phyloP scores from a whole-genome alignment of 305 asterid genomes.

The Plantago lanceolata region DNA sequence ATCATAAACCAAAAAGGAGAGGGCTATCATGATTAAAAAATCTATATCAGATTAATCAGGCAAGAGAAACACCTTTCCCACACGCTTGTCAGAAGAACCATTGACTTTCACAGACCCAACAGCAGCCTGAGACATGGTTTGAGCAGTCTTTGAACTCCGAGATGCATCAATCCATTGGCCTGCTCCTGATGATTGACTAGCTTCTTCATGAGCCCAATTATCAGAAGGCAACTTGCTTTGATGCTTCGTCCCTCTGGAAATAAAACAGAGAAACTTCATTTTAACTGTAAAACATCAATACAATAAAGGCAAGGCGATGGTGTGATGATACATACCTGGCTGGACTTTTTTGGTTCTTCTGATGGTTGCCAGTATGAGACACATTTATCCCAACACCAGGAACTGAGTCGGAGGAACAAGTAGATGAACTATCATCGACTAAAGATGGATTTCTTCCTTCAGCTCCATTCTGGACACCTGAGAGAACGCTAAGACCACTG shows the following conservation, averaged over 20 bases:
- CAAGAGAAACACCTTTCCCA: constrained; percentile 50
- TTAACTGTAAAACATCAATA: constrained; percentile 5
- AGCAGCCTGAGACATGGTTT: constrained; percentile 32
- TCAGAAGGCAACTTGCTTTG: constrained; percentile 41
- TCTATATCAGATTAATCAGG: constrained; percentile 14
- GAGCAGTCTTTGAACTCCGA: constrained; percentile 32
- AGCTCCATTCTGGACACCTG: constrained; percentile 49
- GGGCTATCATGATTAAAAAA: neutral
- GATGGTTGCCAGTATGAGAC: constrained; percentile 43
- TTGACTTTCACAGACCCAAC: constrained; percentile 30
- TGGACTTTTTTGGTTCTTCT: constrained; percentile 51
- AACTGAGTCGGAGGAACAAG: constrained; percentile 70
- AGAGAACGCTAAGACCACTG: constrained; percentile 46
- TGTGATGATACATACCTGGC: constrained; percentile 49
- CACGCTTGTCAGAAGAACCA: constrained; percentile 28
- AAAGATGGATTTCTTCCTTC: constrained; percentile 46
- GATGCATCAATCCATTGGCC: constrained; percentile 34
- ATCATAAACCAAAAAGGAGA: too few species aligned
- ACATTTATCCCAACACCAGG: constrained; percentile 48
- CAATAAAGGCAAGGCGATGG: neutral
- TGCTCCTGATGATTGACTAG: constrained; percentile 36
- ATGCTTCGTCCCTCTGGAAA: constrained; percentile 43
- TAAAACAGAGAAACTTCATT: constrained; percentile 22
- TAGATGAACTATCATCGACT: constrained; percentile 79
- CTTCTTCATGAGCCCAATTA: constrained; percentile 49